These are phyloP conservation scores for Ascodesmis nigricans DNA, from an alignment of 495 filamentous ascomycete genomes.

Conservation along the genomic window DNA sequence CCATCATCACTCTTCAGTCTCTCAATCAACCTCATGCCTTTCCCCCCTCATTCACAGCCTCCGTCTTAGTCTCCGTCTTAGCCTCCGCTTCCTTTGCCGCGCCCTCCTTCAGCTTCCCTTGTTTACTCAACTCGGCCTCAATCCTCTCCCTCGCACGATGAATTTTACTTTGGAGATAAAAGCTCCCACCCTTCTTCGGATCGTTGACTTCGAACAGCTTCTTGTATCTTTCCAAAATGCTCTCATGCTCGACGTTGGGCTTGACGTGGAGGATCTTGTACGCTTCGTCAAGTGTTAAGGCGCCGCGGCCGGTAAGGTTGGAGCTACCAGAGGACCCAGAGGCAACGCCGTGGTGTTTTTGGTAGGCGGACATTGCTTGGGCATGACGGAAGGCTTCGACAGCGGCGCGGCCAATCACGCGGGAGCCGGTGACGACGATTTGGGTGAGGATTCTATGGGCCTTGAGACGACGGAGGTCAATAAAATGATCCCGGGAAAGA, in stretches of 20 bases:
- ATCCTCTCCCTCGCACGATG: slow-evolving; percentile 74
- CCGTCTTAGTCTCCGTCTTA: too few species aligned
- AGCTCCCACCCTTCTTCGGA: slow-evolving; percentile 83
- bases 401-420: slow-evolving; percentile 84
- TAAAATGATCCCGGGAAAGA: too few species aligned
- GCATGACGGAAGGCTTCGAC: slow-evolving; percentile 83
- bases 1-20: too few species aligned
- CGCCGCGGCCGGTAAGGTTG: slow-evolving; percentile 36
- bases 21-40: too few species aligned
- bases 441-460: slow-evolving; percentile 88
- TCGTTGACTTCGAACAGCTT: slow-evolving; percentile 83
- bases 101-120: too few species aligned
- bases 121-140: slow-evolving; percentile 62
- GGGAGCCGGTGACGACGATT: slow-evolving; percentile 69
- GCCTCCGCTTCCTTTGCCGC: too few species aligned
- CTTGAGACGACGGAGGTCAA: too few species aligned
- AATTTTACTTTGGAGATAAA: slow-evolving; percentile 95
- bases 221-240: slow-evolving; percentile 74
- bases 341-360: slow-evolving; percentile 36
- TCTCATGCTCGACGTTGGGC: slow-evolving; percentile 51
- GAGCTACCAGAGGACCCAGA: slow-evolving; percentile 23
- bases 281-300: slow-evolving; percentile 82
- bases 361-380: slow-evolving; percentile 60
- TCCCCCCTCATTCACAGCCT: too few species aligned
- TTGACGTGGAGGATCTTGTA: slow-evolving; percentile 96